Base-by-base conservation (phyloP, 139 green algal species). In the Astrephomene gubernaculifera region DNA sequence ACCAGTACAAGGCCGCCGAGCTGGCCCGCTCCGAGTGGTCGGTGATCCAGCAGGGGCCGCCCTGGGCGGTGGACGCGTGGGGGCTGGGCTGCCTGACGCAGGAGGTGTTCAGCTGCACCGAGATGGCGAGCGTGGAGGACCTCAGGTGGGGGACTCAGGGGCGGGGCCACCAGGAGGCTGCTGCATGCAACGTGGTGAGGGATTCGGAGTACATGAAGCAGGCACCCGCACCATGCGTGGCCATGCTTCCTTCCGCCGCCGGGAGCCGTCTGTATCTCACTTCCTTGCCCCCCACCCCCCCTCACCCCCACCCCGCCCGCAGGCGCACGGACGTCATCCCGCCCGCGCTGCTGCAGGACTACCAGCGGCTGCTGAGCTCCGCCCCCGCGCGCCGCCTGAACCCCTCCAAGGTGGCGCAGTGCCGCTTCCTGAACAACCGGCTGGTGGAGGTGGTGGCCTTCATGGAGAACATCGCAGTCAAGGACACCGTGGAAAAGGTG, bases 41-140 rank as follows among this genome's bases (percentile, higher is more conserved):
- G 31, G 80, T 85, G 0, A 84, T 99, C 2, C 52, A 81, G 43
- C 69, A 94, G 31, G 83, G 82, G 1, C 98, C 98, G 0, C 89
- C 96, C n/a, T 99, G 95, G 92, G 96, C 95, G 22, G 95, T 99
- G 53, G 98, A 99, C 86, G 91, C 95, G 24, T 99, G 98, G 97
- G 97, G 97, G 0, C 93, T 99, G 65, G 97, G 97, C 68, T 99
- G 97, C 89, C 90, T 99, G 63, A 98, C 99, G 57, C 96, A 98
- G 87, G 95, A 97, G 90, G 85, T 95, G 35, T 97, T 93, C 90
- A 90, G 86, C 36, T 88, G 87, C 8, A 41, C 75, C 43, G 45
- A 80, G 43, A 90, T 92, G 88, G 53, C 41, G 9, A 92, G 57
- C 67, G 80, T 91, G 67, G 88, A 91, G 52, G 57, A 89, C 53